Evolutionary conservation across 768 basidiomycete species (phyloP).

Genomic region (Phlegmacium glaucopus): DNA sequence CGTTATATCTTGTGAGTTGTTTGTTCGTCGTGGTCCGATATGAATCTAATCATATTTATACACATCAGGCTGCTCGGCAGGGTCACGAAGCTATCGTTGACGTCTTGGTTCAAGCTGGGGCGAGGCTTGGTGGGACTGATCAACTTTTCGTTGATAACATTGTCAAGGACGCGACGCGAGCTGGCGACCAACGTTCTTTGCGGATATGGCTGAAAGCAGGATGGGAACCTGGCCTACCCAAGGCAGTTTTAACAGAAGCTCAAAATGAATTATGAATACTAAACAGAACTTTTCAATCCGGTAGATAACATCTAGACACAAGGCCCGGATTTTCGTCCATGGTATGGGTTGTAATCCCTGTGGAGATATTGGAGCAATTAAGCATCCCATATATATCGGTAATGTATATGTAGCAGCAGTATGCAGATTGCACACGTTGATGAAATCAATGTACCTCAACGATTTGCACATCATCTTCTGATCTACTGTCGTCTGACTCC

Average conservation of each 20-base stretch:
- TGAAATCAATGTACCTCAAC: conserved; percentile 8
- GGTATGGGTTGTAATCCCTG: not conserved
- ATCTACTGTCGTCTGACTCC: conserved; percentile 24
- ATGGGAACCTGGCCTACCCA: conserved; percentile 18
- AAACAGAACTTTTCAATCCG: not conserved
- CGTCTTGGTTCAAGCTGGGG: conserved; percentile 67
- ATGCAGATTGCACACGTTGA: not conserved
- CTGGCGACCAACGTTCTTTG: conserved; percentile 41
- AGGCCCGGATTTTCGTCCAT: not conserved
- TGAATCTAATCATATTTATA: not conserved
- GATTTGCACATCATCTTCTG: conserved; percentile 21
- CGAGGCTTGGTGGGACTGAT: conserved; percentile 68
- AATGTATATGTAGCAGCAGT: not conserved
- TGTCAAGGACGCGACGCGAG: conserved; percentile 28
- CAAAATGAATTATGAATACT: no score
- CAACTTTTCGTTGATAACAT: conserved; percentile 55
- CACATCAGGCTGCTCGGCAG: conserved; percentile 67
- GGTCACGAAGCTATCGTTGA: conserved; percentile 60
- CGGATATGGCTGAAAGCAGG: conserved; percentile 60
- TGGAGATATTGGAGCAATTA: no score
- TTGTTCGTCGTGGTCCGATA: not conserved
- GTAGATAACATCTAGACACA: not conserved
- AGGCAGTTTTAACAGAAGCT: not conserved
- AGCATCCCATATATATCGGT: no score
- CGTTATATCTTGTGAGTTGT: conserved; percentile 71